Base-by-base conservation (phyloP, 2,329 filamentous ascomycete genomes). In the Neonectria magnoliae region DNA sequence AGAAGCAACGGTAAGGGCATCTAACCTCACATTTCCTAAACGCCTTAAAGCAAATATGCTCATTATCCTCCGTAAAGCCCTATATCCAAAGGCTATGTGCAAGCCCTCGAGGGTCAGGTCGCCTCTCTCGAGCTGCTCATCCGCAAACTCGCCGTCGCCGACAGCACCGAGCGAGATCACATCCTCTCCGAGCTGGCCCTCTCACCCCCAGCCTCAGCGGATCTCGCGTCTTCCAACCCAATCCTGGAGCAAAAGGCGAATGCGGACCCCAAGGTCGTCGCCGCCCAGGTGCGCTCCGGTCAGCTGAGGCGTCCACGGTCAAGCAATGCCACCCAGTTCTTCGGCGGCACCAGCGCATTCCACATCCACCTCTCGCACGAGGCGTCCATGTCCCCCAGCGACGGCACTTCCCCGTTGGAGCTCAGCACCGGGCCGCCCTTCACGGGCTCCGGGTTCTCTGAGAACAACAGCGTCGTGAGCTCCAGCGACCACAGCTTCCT, bases 311-410 rank as follows among this genome's bases (percentile, higher is more conserved):
- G 81, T 18, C 74, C 82, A 52, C 76, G 78, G 52, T 77, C 78
- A 42, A 79, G 81, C 18, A 80, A 78, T 42, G 76, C 79, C 6
- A 75, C 81, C 4, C 81, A 84, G 62, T 85, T 84, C 73, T 85
- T 82, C 71, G 83, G 83, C 8, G 78, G 81, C 16, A 84, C 82
- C 16, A 84, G 82, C 65, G 77, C 83, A 18, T 82, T 83, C 62
- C 81, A 82, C 64, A 77, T 79, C 47, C 76, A 77, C 54, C 71
- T 75, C 60, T 78, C 70, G 22, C 70, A 71, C 36, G 75, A 74
- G 44, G 75, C 68, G 29, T 71, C 75, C 20, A 22, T 73, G 25
- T 66, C 69, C 0, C 62, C 62, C 7, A 64, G 59, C 41, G 63
- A 67, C 33, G 57, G 65, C 20, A 56, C 41, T 36, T 53, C 66